phyloP scores from a whole-genome alignment of 2,329 filamentous ascomycete species.

The Arthroderma sp. region DNA sequence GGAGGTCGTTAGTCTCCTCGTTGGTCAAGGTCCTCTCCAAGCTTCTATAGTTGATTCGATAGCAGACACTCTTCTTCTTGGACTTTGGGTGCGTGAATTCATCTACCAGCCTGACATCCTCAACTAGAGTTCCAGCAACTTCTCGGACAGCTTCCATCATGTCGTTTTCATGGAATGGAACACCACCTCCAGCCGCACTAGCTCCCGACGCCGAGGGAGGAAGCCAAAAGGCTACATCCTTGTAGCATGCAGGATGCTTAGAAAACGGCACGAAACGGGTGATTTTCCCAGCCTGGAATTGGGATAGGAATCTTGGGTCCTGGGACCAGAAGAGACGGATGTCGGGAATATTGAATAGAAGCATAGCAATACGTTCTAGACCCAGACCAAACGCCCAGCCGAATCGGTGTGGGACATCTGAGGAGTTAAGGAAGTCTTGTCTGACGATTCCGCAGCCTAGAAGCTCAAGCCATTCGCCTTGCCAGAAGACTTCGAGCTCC shows the following conservation, averaged over 20 bases:
- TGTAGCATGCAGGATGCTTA: conserved; percentile 76
- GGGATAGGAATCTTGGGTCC: conserved; percentile 70
- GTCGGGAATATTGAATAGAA: conserved; percentile 89
- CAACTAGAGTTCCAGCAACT: conserved; percentile 67
- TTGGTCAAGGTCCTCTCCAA: conserved; percentile 82
- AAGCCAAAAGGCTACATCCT: conserved; percentile 93
- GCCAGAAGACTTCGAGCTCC: conserved; percentile 93
- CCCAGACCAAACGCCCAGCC: conserved; percentile 96
- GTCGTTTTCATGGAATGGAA: conserved; percentile 79
- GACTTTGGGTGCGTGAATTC: conserved; percentile 82
- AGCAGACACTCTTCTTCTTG: conserved; percentile 71
- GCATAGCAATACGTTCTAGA: conserved; percentile 90
- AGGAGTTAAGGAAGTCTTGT: conserved; percentile 66
- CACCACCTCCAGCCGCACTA: conserved; percentile 25
- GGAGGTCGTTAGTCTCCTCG: conserved; percentile 62
- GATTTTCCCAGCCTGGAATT: conserved; percentile 51
- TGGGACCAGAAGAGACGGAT: conserved; percentile 93
- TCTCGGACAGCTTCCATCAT: conserved; percentile 89
- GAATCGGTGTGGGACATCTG: conserved; percentile 58
- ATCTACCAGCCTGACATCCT: conserved; percentile 76
- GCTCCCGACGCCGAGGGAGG: conserved; percentile 27
- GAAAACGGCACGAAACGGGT: conserved; percentile 73
- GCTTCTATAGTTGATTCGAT: conserved; percentile 86
- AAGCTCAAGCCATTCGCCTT: conserved; percentile 89
- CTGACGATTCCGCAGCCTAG: conserved; percentile 84